These are phyloP conservation scores for Bertia moriformis DNA, from an alignment of 2,329 filamentous ascomycete species.

Conservation along the genomic window DNA sequence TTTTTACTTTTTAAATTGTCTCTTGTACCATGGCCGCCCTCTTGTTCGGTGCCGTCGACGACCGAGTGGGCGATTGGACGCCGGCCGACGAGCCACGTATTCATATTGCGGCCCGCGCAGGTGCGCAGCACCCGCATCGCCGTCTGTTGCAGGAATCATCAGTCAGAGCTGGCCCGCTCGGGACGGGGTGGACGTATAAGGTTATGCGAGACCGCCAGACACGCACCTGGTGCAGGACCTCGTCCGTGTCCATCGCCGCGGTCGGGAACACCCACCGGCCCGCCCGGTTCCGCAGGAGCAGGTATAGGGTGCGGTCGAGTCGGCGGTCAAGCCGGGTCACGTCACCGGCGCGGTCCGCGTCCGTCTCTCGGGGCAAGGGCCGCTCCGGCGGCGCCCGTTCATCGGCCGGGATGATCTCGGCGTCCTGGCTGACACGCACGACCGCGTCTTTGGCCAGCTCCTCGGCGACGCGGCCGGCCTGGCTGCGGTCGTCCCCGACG, in stretches of 20 bases:
- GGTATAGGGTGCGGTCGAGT: background rate
- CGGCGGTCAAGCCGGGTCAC: background rate
- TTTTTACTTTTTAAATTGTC: slow-evolving; percentile 6
- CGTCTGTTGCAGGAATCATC: too few species aligned
- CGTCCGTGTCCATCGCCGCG: background rate
- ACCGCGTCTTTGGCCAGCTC: slow-evolving; percentile 65
- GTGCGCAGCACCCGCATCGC: slow-evolving; percentile 66
- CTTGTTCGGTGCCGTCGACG: slow-evolving; percentile 23
- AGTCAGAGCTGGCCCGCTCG: background rate
- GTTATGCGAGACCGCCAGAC: slow-evolving; percentile 2
- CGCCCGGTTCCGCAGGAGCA: background rate
- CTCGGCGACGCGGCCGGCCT: slow-evolving; percentile 50
- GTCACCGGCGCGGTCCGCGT: slow-evolving; percentile 30
- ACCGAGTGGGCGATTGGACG: slow-evolving; percentile 73
- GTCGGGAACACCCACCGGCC: background rate
- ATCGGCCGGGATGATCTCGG: slow-evolving; percentile 39
- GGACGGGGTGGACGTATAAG: background rate
- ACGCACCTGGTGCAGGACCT: background rate
- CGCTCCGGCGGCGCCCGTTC: slow-evolving; percentile 55
- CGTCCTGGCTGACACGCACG: slow-evolving; percentile 40
- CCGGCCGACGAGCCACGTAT: slow-evolving; percentile 91
- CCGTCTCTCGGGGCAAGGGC: slow-evolving; percentile 56
- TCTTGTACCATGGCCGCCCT: too few species aligned
- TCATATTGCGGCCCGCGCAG: slow-evolving; percentile 85
- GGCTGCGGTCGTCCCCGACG: slow-evolving; percentile 55